Conservation (phyloP, 2,329 filamentous ascomycete species). For the Fusarium austroafricanum region DNA sequence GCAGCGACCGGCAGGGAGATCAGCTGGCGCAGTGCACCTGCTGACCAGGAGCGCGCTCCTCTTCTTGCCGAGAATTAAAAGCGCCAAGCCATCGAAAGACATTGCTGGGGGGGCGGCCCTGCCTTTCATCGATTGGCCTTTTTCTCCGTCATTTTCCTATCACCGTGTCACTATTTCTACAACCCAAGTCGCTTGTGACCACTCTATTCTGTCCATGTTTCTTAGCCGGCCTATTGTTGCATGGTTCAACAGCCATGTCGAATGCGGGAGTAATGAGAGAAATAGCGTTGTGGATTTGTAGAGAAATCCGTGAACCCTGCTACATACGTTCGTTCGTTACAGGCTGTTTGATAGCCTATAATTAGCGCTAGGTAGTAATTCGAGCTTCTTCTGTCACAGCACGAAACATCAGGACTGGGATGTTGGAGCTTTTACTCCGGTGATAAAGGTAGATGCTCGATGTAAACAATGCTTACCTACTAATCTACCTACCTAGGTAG, state of each 20-base stretch:
- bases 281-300: constrained; percentile 31
- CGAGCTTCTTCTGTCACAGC: constrained; percentile 1
- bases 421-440: constrained; percentile 13
- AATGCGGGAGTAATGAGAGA: constrained; percentile 29
- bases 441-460: constrained; percentile 5
- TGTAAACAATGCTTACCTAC: background rate
- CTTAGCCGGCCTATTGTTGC: constrained; percentile 25
- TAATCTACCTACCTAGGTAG: no score
- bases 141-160: background rate
- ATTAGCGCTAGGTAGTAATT: constrained; percentile 27
- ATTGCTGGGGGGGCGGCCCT: background rate
- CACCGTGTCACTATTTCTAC: background rate
- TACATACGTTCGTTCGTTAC: constrained; percentile 14
- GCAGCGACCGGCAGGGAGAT: constrained; percentile 70
- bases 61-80: constrained; percentile 63
- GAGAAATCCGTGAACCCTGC: constrained; percentile 2
- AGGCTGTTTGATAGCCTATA: background rate
- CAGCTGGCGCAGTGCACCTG: constrained; percentile 57
- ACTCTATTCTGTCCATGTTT: constrained; percentile 12
- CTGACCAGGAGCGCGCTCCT: constrained; percentile 70
- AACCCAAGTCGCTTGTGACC: background rate
- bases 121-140: background rate
- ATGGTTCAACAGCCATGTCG: constrained; percentile 16
- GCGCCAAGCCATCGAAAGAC: background rate
- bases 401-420: background rate